A percentile compares a stretch with the other conserved stretches of the same genome.
Evolutionary conservation across 768 basidiomycete species (phyloP).

Genomic region (Lentinula edodes): DNA sequence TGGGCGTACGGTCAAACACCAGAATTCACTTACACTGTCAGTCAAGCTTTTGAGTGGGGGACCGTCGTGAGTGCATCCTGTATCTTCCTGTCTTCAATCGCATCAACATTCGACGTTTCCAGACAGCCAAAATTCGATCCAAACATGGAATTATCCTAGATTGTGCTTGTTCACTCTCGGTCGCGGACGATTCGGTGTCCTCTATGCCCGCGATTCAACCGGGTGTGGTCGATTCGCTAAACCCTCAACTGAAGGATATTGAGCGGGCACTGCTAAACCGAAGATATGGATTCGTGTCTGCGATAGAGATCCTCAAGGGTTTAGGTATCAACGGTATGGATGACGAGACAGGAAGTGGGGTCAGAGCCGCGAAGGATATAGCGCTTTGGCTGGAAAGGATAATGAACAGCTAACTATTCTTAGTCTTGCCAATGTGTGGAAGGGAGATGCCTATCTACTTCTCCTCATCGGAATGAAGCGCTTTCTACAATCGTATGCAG

Average conservation of each 20-base stretch:
- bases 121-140: slow-evolving; percentile 48
- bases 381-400: background rate
- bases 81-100: background rate
- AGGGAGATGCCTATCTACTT: background rate
- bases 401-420: background rate
- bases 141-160: slow-evolving; percentile 63
- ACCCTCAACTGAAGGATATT: background rate
- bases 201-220: slow-evolving; percentile 21
- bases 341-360: background rate
- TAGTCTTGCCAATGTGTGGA: background rate
- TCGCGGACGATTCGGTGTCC: background rate
- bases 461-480: no score
- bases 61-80: slow-evolving; percentile 30
- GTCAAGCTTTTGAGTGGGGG: slow-evolving; percentile 46
- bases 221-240: background rate
- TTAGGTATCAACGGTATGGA: background rate
- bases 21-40: slow-evolving; percentile 70
- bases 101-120: background rate
- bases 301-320: background rate
- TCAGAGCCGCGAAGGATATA: background rate
- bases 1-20: slow-evolving; percentile 94
- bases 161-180: slow-evolving; percentile 20
- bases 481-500: no score
- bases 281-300: background rate
- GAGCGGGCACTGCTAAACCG: background rate